These are phyloP conservation scores for Trichophyton equinum DNA, from an alignment of 2,329 filamentous ascomycete species.

Conservation along the genomic window DNA sequence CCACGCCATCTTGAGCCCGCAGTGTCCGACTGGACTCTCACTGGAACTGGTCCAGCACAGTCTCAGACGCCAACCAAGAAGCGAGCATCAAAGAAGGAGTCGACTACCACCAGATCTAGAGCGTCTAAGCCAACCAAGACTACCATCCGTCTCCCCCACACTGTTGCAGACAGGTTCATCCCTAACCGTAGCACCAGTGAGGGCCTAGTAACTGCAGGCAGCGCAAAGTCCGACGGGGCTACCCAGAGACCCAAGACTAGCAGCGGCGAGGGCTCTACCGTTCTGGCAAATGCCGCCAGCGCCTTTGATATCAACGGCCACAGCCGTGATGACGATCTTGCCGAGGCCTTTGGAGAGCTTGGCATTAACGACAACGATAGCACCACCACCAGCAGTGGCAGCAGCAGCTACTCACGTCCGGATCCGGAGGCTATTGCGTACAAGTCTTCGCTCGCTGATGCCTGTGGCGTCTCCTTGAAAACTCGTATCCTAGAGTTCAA, in stretches of 20 bases:
- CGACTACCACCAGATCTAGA: constrained; percentile 22
- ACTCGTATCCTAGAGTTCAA: constrained; percentile 97
- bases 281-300: constrained; percentile 62
- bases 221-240: constrained; percentile 67
- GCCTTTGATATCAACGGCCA: constrained; percentile 52
- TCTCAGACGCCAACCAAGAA: constrained; percentile 36
- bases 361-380: constrained; percentile 61
- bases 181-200: constrained; percentile 87
- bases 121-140: constrained; percentile 43
- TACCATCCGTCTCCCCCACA: constrained; percentile 53
- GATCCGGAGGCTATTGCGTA: constrained; percentile 84
- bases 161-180: constrained; percentile 84
- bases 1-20: constrained; percentile 82
- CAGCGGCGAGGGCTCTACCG: constrained; percentile 56
- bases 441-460: constrained; percentile 77
- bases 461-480: constrained; percentile 85
- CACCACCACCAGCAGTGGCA: constrained; percentile 17
- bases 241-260: constrained; percentile 61
- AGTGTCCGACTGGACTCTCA: constrained; percentile 83
- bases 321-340: constrained; percentile 57
- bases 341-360: constrained; percentile 66
- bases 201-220: constrained; percentile 66
- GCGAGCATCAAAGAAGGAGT: constrained; percentile 8
- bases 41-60: constrained; percentile 56
- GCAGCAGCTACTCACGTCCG: constrained; percentile 55